Conservation (phyloP, 148 eudicot genomes). For the Cornus florida region DNA sequence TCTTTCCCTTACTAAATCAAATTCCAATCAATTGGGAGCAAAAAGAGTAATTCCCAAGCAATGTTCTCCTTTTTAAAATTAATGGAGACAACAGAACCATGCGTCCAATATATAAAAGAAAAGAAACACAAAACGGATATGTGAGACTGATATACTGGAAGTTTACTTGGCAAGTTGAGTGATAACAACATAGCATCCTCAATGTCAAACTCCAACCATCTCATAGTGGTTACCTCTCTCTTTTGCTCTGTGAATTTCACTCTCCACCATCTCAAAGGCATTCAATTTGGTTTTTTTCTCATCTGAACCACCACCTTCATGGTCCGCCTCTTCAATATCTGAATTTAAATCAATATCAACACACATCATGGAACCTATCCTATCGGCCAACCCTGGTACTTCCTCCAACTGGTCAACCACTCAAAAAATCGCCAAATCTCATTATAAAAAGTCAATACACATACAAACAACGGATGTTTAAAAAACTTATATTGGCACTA, state of each 20-base stretch:
- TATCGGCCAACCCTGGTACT: slow-evolving; percentile 92
- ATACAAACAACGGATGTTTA: not conserved
- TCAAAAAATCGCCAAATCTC: slow-evolving; percentile 7
- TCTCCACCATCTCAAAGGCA: slow-evolving; percentile 52
- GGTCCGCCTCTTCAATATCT: slow-evolving; percentile 31
- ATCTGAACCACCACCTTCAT: slow-evolving; percentile 18
- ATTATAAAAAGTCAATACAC: not conserved
- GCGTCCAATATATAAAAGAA: not conserved
- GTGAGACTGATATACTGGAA: slow-evolving; percentile 66
- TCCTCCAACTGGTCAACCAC: slow-evolving; percentile 72
- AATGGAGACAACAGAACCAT: not conserved
- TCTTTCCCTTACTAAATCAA: not conserved
- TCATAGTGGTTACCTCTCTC: slow-evolving; percentile 44
- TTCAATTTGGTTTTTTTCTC: slow-evolving; percentile 35
- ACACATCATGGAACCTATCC: slow-evolving; percentile 95
- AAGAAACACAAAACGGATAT: slow-evolving; percentile 1
- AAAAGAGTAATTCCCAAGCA: not conserved
- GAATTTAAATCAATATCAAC: slow-evolving; percentile 54
- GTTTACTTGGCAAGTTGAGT: slow-evolving; percentile 77
- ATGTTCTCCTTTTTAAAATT: too few species aligned
- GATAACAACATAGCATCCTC: slow-evolving; percentile 63
- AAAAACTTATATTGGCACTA: not conserved
- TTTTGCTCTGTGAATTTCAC: slow-evolving; percentile 50
- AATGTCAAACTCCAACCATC: slow-evolving; percentile 88
- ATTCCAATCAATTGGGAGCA: not conserved